Evolutionary conservation across 225 moss, liverwort and hornwort genomes (phyloP).

Genomic region (Bryoerythrophyllum caledonicum): DNA sequence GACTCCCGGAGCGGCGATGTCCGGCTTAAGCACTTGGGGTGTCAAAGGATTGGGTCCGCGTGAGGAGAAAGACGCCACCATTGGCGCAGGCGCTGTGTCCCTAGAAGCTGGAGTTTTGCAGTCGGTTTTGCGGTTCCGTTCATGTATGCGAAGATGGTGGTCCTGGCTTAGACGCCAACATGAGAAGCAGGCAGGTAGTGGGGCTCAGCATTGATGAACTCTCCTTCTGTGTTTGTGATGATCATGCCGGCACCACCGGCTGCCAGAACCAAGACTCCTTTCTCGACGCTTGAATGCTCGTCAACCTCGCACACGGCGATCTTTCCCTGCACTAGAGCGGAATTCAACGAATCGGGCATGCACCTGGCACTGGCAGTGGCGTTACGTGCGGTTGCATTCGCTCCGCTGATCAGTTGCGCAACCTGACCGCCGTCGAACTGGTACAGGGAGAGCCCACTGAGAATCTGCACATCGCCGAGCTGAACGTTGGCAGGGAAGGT

Average conservation of each 20-base stretch:
- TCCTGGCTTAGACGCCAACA: too few relatives aligned
- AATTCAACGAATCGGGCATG: background rate
- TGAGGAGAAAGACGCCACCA: too few relatives aligned
- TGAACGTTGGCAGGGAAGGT: background rate
- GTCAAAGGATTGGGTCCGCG: too few relatives aligned
- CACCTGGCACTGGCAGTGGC: background rate
- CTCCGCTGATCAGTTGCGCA: background rate
- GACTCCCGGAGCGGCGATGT: too few relatives aligned
- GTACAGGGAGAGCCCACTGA: background rate
- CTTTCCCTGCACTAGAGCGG: background rate
- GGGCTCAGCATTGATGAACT: too few relatives aligned
- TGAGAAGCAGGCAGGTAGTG: too few relatives aligned
- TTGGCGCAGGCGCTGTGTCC: too few relatives aligned
- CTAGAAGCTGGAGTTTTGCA: too few relatives aligned
- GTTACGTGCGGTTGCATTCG: too few relatives aligned
- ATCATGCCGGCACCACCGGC: background rate
- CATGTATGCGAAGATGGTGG: too few relatives aligned
- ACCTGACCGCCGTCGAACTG: background rate
- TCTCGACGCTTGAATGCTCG: background rate
- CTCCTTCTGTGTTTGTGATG: background rate
- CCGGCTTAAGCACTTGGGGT: too few relatives aligned
- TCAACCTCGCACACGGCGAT: background rate
- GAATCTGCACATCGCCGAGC: background rate
- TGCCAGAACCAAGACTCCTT: background rate
- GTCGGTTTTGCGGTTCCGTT: too few relatives aligned